Percentiles rank a stretch among this genome's conserved stretches.
These are phyloP conservation scores for Colletotrichum eremochloae DNA, from an alignment of 2,329 filamentous ascomycete species.

Conservation along the genomic window DNA sequence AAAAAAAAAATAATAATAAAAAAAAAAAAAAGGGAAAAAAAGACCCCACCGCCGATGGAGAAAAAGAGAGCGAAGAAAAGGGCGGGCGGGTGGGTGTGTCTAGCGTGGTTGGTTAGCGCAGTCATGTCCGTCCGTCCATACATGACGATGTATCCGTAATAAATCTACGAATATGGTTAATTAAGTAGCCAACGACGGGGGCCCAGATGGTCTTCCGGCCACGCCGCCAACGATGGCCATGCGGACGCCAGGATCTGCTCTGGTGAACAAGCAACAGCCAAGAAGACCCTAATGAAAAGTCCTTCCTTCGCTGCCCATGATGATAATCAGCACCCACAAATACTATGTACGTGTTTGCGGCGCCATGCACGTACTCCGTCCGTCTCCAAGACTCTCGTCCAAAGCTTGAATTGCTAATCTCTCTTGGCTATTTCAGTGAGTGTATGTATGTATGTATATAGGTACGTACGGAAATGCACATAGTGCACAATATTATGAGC, in stretches of 20 bases:
- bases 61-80: constrained; percentile 19
- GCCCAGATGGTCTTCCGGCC: no score
- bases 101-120: no score
- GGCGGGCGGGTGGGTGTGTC: constrained; percentile 4
- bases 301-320: not conserved
- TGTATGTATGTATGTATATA: no score
- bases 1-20: no score
- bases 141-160: not conserved
- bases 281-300: not conserved
- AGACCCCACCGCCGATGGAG: not conserved
- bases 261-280: constrained; percentile 14
- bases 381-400: not conserved
- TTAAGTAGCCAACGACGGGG: no score
- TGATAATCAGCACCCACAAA: no score
- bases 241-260: not conserved
- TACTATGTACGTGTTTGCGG: no score
- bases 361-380: no score
- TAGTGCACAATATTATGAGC: no score
- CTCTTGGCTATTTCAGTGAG: not conserved
- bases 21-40: not conserved
- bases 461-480: not conserved
- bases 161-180: not conserved
- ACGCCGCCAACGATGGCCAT: not conserved
- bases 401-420: not conserved
- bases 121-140: no score